These are phyloP conservation scores for Suhomyces panamericanus DNA, from an alignment of 1,139 yeast genomes.

Conservation along the genomic window DNA sequence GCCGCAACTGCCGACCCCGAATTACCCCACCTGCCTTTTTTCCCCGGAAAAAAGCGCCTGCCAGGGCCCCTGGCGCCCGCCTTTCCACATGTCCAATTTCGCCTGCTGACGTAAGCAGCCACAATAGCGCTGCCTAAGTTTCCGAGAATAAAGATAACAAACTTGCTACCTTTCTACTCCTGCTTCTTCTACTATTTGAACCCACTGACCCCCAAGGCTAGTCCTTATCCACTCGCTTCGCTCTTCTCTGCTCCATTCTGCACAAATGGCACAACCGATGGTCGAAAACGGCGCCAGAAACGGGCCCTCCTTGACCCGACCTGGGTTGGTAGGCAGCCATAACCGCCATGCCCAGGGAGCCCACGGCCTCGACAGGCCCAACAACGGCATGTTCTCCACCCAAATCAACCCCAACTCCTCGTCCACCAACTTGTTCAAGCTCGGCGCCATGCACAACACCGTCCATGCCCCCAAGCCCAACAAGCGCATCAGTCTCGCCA, in stretches of 20 bases:
- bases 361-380: background rate
- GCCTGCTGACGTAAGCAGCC: background rate
- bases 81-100: too few species aligned
- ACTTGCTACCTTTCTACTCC: background rate
- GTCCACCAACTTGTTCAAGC: conserved; percentile 25
- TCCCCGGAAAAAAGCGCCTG: background rate
- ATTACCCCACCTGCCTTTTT: background rate
- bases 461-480: conserved; percentile 21
- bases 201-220: background rate
- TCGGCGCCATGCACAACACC: conserved; percentile 9
- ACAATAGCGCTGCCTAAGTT: background rate
- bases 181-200: background rate
- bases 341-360: background rate
- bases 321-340: conserved; percentile 1
- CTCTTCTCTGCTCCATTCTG: background rate
- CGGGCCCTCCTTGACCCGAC: background rate
- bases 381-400: conserved; percentile 5
- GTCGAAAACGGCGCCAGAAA: conserved; percentile 1
- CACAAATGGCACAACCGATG: conserved; percentile 4
- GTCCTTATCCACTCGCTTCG: too few species aligned
- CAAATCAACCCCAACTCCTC: conserved; percentile 28
- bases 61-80: background rate
- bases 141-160: background rate
- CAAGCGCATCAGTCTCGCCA: conserved; percentile 21
- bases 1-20: background rate